A percentile compares a stretch with the other conserved stretches of the same genome.
phyloP scores from a whole-genome alignment of 116 monocot species.

The Iris pallida region DNA sequence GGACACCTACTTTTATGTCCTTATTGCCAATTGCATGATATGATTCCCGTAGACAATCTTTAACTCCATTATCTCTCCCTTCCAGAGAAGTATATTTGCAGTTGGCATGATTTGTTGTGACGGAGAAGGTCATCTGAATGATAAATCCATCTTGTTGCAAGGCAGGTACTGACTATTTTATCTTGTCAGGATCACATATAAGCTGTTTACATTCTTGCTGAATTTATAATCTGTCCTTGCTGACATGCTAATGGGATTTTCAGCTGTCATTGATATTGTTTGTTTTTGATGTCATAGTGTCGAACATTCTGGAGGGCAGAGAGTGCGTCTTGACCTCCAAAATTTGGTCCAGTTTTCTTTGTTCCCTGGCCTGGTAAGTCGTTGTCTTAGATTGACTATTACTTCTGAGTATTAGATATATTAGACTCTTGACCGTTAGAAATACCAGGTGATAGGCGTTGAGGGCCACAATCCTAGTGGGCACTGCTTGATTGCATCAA shows the following conservation, averaged over 20 bases:
- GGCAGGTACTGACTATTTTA: slow-evolving; percentile 50
- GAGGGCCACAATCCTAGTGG: slow-evolving; percentile 99
- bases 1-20: no score
- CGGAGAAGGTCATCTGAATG: slow-evolving; percentile 87
- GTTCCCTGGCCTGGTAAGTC: slow-evolving; percentile 85
- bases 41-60: background rate
- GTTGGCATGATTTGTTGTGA: slow-evolving; percentile 93
- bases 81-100: slow-evolving; percentile 79
- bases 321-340: slow-evolving; percentile 75
- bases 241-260: background rate
- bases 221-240: background rate
- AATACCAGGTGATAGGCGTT: slow-evolving; percentile 73
- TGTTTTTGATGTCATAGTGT: slow-evolving; percentile 35
- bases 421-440: background rate
- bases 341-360: slow-evolving; percentile 73
- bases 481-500: slow-evolving; percentile 84
- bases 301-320: slow-evolving; percentile 76
- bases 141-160: slow-evolving; percentile 78
- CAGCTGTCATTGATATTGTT: slow-evolving; percentile 1
- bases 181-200: background rate
- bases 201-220: background rate
- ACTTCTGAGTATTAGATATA: background rate
- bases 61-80: background rate
- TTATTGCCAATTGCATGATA: no score
- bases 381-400: background rate